These are phyloP conservation scores for Stephania yunnanensis DNA, from an alignment of 164 flowering plant genomes.

Conservation along the genomic window DNA sequence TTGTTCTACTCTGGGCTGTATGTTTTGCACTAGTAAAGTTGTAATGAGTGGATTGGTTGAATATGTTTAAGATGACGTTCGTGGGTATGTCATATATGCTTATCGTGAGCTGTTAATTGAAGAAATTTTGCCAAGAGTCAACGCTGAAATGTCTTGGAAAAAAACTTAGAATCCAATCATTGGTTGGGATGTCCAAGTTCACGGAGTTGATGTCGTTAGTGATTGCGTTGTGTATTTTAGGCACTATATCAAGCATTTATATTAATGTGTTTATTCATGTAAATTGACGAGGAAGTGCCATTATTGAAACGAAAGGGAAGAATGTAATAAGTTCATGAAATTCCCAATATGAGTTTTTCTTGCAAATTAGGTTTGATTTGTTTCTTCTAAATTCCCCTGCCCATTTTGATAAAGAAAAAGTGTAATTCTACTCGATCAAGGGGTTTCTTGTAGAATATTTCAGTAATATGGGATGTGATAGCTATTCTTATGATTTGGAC, in stretches of 20 bases:
- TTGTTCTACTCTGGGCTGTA: too few species aligned
- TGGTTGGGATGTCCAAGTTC: not conserved
- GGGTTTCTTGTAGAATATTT: not conserved
- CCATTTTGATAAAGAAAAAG: not conserved
- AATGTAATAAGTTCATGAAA: not conserved
- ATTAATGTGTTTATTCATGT: not conserved
- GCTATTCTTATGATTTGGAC: not conserved
- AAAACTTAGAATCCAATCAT: not conserved
- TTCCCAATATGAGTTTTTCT: not conserved
- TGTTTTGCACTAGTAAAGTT: too few species aligned
- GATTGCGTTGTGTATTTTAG: not conserved
- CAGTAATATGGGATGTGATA: not conserved
- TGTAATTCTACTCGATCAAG: not conserved
- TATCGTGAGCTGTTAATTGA: not conserved
- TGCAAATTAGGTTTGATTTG: not conserved
- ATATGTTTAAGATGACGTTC: not conserved
- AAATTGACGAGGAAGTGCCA: not conserved
- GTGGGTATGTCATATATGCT: not conserved
- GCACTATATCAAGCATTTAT: not conserved
- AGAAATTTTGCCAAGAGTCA: too few species aligned
- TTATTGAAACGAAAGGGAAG: not conserved
- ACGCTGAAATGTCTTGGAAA: too few species aligned
- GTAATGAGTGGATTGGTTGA: too few species aligned
- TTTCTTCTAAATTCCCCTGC: not conserved
- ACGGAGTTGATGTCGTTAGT: not conserved